Conservation (phyloP, 1,284 basidiomycete genomes). For the Trametes sp. region DNA sequence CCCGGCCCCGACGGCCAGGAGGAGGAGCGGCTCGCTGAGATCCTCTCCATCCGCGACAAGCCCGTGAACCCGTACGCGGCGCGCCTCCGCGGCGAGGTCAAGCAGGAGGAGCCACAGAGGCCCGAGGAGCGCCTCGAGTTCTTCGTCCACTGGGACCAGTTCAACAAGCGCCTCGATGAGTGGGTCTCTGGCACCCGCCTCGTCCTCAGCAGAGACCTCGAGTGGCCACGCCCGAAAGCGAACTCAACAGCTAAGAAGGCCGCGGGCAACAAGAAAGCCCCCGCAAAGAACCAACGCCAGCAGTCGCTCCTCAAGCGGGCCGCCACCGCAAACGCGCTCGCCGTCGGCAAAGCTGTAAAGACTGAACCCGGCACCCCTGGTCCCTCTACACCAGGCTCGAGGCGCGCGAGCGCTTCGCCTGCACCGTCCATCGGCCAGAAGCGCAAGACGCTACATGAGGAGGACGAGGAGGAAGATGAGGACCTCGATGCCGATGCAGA, state of each 20-base stretch:
- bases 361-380: constrained; percentile 33
- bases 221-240: constrained; percentile 94
- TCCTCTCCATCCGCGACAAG: constrained; percentile 91
- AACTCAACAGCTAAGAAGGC: constrained; percentile 61
- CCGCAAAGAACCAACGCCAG: constrained; percentile 58
- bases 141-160: constrained; percentile 97
- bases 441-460: constrained; percentile 65
- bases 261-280: constrained; percentile 60
- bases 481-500: constrained; percentile 67
- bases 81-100: constrained; percentile 46
- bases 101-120: constrained; percentile 54
- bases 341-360: constrained; percentile 37
- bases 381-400: constrained; percentile 50
- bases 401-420: constrained; percentile 59
- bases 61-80: constrained; percentile 69
- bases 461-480: constrained; percentile 67
- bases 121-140: constrained; percentile 88
- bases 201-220: constrained; percentile 86
- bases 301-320: constrained; percentile 46
- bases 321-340: constrained; percentile 42
- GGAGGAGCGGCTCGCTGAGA: constrained; percentile 92
- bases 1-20: constrained; percentile 74
- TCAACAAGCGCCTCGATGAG: constrained; percentile 98
- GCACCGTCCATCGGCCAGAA: constrained; percentile 69
- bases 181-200: constrained; percentile 95